Base-by-base conservation (phyloP, 1,139 yeast species). In the Yamadazyma trypodendri region DNA sequence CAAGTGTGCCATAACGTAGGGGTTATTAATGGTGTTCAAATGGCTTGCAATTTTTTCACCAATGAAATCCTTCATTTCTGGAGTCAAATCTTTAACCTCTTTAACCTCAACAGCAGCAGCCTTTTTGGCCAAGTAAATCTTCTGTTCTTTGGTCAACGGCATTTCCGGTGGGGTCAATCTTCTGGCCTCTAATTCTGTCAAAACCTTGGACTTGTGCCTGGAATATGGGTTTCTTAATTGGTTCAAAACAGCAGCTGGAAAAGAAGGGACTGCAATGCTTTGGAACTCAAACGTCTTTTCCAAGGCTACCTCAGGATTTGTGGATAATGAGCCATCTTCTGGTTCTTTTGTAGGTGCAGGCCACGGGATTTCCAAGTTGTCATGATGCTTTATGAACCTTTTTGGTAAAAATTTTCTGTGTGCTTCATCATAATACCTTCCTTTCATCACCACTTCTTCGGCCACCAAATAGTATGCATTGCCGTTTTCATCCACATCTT, bases 351-450 rank as follows among this genome's bases (percentile, higher is more conserved):
- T 82, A 2, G 95, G 95, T 47, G 79, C 75, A 31, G 97, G 97
- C 95, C 96, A 90, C 39, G 97, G 97, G 38, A 90, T 79, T 34
- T 79, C 78, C 40, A 87, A 66, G 34, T 75, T 71, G 30, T 77
- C 77, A 51, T 87, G 89, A 49, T 77, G 73, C 48, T 75, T 78
- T 12, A 90, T 88, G 48, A 79, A 77, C 63, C 97, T 78, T 45
- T 76, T 76, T 16, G 95, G 95, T 67, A 88, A 66, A 72, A 84
- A 77, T 54, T 73, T 71, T 58, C 81, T 83, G 60, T 84, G 81
- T 49, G 84, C 79, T 35, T 77, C 79, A 56, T 89, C 96, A 60
- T 76, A 90, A 56, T 84, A 83, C 38, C 68, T 63, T 11, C 79
- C 95, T 39, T 74, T 75, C 55, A 81, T 79, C 24, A 71, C 79